Evolutionary conservation across 2,329 filamentous ascomycete genomes (phyloP).

Genomic region (Colletotrichum spinosum): DNA sequence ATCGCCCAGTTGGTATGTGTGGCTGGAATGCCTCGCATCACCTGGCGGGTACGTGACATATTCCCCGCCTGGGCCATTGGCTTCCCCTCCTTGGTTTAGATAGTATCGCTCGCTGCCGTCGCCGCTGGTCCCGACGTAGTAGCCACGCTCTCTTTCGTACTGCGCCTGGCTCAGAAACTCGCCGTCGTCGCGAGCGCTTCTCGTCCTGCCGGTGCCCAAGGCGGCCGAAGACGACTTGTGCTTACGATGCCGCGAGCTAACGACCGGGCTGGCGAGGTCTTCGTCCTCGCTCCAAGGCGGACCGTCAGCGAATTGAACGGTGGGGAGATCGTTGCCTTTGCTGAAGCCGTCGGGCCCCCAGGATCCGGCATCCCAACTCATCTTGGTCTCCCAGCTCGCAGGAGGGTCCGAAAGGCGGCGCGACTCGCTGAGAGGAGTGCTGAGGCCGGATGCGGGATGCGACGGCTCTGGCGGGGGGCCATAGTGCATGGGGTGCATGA

Average conservation of each 20-base stretch:
- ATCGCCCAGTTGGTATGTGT: slow-evolving; percentile 58
- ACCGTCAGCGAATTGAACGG: slow-evolving; percentile 87
- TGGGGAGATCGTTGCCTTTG: slow-evolving; percentile 75
- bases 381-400: slow-evolving; percentile 78
- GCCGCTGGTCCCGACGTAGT: slow-evolving; percentile 73
- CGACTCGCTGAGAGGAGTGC: slow-evolving; percentile 86
- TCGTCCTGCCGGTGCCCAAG: slow-evolving; percentile 59
- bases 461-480: slow-evolving; percentile 85
- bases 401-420: slow-evolving; percentile 87
- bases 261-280: slow-evolving; percentile 91
- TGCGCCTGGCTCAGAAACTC: slow-evolving; percentile 60
- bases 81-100: slow-evolving; percentile 75
- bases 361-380: slow-evolving; percentile 63
- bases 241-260: slow-evolving; percentile 86
- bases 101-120: slow-evolving; percentile 83
- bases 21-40: slow-evolving; percentile 68
- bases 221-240: slow-evolving; percentile 77
- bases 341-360: slow-evolving; percentile 66
- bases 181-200: slow-evolving; percentile 48
- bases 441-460: slow-evolving; percentile 78
- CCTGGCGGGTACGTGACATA: slow-evolving; percentile 82
- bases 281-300: slow-evolving; percentile 97
- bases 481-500: slow-evolving; percentile 89
- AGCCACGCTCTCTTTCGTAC: slow-evolving; percentile 72
- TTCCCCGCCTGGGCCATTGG: slow-evolving; percentile 82